Base-by-base conservation (phyloP, 352 stramenopile genomes). In the Globisporangium nagaii region DNA sequence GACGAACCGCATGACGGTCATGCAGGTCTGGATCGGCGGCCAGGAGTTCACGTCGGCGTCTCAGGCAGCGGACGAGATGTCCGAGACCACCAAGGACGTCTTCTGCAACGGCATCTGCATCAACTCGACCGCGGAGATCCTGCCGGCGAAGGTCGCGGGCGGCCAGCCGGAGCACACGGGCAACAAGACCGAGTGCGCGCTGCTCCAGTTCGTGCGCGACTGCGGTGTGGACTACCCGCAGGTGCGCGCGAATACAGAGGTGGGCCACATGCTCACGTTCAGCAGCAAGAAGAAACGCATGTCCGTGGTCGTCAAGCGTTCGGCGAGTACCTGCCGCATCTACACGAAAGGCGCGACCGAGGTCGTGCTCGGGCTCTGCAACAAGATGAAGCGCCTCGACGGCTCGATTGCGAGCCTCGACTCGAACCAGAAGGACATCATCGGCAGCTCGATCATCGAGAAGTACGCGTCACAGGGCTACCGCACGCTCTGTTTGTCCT, bases 1-100 rank as follows among this genome's bases (percentile, higher is more conserved):
- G 10, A 93, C 97, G 47, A 99, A 99, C 63, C 77, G 89, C 13
- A 99, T 99, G 96, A 98, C 96, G 3, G 91, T 99, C 31, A 90
- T 96, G 71, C 70, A 91, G 32, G 69, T 79, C n/a, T 95, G 84
- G 80, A 70, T 93, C 36, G 87, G 69, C 30, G 75, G 73, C 1
- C 58, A 76, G 15, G 76, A 86, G 48, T 87, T 87, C 44, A 65
- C 69, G 3, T 73, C 68, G 10, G 78, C 73, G 2, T 59, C 71
- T 1, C 65, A 86, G 28, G 70, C 70, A 3, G 58, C 58, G 0
- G 74, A 75, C 30, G 74, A 80, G 46, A 82, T 89, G 62, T 86
- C 79, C 9, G 73, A 80, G 41, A 66, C 68, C 9, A 84, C 73
- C 0, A 80, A 79, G 27, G 75, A 87, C 22, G 71, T 80, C n/a